A percentile compares a stretch with the other conserved stretches of the same genome.
Evolutionary conservation across 2,329 filamentous ascomycete species (phyloP).

Genomic region (Zymoseptoria tritici): DNA sequence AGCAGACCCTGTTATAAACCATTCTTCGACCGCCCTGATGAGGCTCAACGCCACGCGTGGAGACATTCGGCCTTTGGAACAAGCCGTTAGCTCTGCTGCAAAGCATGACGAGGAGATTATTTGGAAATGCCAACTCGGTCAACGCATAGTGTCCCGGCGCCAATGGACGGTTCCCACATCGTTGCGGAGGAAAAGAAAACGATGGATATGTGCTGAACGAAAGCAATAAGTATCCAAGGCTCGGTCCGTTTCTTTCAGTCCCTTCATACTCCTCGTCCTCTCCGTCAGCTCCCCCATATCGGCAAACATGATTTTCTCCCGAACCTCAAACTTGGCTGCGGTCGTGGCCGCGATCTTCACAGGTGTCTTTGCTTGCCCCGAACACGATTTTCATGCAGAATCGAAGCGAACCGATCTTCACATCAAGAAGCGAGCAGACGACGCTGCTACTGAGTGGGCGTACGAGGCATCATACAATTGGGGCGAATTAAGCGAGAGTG

Average conservation of each 20-base stretch:
- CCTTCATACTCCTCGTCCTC: neutral
- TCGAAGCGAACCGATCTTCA: neutral
- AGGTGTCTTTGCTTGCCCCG: neutral
- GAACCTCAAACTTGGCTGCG: neutral
- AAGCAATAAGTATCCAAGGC: neutral
- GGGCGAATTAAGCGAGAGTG: conserved; percentile 14
- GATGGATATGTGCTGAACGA: neutral
- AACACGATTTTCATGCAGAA: neutral
- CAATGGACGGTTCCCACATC: neutral
- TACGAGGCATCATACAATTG: conserved; percentile 17
- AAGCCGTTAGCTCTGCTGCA: neutral
- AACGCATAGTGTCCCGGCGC: neutral
- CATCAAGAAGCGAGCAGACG: neutral
- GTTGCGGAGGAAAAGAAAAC: neutral
- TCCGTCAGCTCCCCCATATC: neutral
- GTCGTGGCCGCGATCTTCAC: neutral
- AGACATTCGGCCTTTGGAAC: neutral
- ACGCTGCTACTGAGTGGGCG: conserved; percentile 8
- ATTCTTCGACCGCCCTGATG: neutral
- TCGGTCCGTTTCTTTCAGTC: neutral
- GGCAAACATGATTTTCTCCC: neutral
- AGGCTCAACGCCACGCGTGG: neutral
- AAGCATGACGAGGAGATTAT: neutral
- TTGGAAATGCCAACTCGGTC: neutral
- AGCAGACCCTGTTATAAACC: neutral